phyloP scores from a whole-genome alignment of 495 filamentous ascomycete species.

The Jackrogersella minutella region DNA sequence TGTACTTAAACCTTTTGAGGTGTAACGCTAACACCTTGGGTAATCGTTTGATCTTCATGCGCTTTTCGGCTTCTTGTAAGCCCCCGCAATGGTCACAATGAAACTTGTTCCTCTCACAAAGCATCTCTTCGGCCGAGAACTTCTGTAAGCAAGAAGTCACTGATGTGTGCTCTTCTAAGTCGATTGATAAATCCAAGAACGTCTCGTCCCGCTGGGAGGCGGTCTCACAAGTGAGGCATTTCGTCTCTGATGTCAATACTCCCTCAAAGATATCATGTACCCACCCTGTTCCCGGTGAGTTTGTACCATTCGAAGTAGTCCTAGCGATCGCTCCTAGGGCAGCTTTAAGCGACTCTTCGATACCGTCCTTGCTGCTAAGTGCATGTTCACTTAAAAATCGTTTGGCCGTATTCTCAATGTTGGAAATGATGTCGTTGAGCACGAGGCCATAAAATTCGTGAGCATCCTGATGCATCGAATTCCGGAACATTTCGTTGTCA shows the following conservation, averaged over 20 bases:
- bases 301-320: conserved; percentile 49
- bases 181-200: conserved; percentile 94
- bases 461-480: conserved; percentile 96
- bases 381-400: conserved; percentile 60
- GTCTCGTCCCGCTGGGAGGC: conserved; percentile 94
- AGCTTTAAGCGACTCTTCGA: conserved; percentile 51
- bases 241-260: conserved; percentile 92
- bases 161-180: conserved; percentile 93
- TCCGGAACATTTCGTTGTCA: conserved; percentile 97
- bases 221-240: conserved; percentile 95
- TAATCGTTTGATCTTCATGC: conserved; percentile 98
- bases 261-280: conserved; percentile 98
- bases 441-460: conserved; percentile 96
- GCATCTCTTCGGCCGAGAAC: conserved; percentile 98
- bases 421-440: conserved; percentile 94
- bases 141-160: conserved; percentile 94
- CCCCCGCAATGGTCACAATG: conserved; percentile 98
- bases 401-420: conserved; percentile 84
- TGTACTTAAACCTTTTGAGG: conserved; percentile 97
- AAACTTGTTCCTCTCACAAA: conserved; percentile 98
- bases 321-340: conserved; percentile 55
- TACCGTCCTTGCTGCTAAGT: conserved; percentile 44
- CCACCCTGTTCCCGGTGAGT: conserved; percentile 74
- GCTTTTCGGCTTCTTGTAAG: conserved; percentile 95
- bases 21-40: conserved; percentile 92